A percentile compares a stretch with the other conserved stretches of the same genome.
These are phyloP conservation scores for Pezicula carpinea DNA, from an alignment of 2,329 filamentous ascomycete species.

Conservation along the genomic window DNA sequence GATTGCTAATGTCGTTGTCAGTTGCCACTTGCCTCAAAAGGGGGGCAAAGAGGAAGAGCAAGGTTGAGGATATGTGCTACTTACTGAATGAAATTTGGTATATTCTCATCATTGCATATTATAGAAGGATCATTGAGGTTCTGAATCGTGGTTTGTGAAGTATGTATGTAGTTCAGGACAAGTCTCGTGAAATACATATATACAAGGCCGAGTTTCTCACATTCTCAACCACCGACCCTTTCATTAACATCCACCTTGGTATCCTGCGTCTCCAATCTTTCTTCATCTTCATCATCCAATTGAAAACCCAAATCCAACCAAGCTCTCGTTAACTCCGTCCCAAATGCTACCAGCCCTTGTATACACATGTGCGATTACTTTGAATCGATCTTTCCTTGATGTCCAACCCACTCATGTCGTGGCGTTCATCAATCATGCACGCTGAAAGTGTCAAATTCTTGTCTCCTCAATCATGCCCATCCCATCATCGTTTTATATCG, in stretches of 20 bases:
- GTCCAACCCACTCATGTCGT: constrained; percentile 5
- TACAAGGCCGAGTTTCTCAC: neutral
- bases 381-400: neutral
- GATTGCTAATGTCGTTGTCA: no score
- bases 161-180: neutral
- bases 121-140: no score
- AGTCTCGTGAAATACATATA: neutral
- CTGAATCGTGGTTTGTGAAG: no score
- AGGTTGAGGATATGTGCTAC: no score
- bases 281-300: neutral
- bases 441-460: constrained; percentile 17
- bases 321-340: constrained; percentile 15
- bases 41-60: no score
- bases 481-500: neutral
- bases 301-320: constrained; percentile 6
- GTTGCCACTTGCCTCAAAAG: no score
- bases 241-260: neutral
- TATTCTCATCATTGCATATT: no score
- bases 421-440: constrained; percentile 18
- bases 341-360: constrained; percentile 15
- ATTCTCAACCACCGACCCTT: neutral
- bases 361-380: constrained; percentile 13
- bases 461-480: neutral
- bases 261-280: neutral
- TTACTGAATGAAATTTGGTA: no score